These are phyloP conservation scores for Diaporthe sp. DNA, from an alignment of 2,329 filamentous ascomycete genomes.

Conservation along the genomic window DNA sequence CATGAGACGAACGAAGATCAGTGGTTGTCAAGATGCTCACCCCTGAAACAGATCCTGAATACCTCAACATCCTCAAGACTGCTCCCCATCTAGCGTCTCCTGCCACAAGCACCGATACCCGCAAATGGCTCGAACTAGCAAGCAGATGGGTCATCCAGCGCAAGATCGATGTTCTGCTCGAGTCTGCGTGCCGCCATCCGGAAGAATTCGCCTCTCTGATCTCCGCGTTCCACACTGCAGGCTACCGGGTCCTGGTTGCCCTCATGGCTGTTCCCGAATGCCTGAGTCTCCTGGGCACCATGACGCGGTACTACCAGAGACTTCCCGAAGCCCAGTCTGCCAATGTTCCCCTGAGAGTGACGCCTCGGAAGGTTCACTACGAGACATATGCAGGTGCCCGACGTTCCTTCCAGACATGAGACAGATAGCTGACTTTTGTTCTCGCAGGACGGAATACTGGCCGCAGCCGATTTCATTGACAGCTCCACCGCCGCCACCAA, in stretches of 20 bases:
- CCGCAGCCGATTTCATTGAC: constrained; percentile 55
- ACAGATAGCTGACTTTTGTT: neutral
- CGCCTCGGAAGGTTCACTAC: constrained; percentile 59
- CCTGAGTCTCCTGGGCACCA: constrained; percentile 57
- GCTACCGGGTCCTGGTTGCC: constrained; percentile 55
- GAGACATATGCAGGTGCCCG: constrained; percentile 51
- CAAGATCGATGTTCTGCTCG: constrained; percentile 55
- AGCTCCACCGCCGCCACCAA: constrained; percentile 46
- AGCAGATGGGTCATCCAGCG: constrained; percentile 49
- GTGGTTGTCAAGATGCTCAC: neutral
- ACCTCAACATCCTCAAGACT: constrained; percentile 47
- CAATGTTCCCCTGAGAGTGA: constrained; percentile 55
- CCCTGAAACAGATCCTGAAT: constrained; percentile 50
- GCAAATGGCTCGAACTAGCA: constrained; percentile 58
- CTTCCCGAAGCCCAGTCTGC: constrained; percentile 51
- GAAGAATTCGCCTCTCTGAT: constrained; percentile 55
- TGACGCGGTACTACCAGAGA: constrained; percentile 54
- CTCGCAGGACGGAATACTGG: constrained; percentile 47
- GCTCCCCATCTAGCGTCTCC: constrained; percentile 44
- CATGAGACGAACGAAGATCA: neutral
- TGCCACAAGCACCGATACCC: constrained; percentile 56
- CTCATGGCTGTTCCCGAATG: constrained; percentile 57
- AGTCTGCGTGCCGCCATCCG: constrained; percentile 59
- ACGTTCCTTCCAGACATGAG: neutral
- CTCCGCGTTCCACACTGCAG: constrained; percentile 47